Conservation (phyloP, 345 rosid species). For the Hypericum androsaemum region DNA sequence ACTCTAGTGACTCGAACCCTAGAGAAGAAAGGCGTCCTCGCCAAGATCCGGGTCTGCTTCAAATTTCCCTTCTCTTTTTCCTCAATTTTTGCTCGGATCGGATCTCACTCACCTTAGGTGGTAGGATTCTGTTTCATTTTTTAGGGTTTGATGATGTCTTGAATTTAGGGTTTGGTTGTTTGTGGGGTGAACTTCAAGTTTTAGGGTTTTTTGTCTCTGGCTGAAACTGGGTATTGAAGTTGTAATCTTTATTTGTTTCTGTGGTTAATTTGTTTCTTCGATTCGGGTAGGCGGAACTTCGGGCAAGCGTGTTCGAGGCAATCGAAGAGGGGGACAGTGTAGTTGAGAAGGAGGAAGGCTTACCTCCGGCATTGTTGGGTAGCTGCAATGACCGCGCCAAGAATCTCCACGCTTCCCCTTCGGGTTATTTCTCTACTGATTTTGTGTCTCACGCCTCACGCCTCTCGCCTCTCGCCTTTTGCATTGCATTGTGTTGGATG, state of each 20-base stretch:
- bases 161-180: no score
- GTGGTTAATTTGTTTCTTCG: background rate
- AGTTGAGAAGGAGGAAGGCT: slow-evolving; percentile 60
- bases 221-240: no score
- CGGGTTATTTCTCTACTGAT: slow-evolving; percentile 37
- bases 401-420: slow-evolving; percentile 85
- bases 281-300: slow-evolving; percentile 68
- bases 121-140: no score
- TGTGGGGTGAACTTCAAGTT: no score
- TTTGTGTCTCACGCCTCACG: slow-evolving; percentile 3
- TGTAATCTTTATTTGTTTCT: no score
- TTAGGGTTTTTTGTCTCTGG: no score
- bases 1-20: slow-evolving; percentile 93
- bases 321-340: slow-evolving; percentile 91
- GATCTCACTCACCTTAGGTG: no score
- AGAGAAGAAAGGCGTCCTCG: slow-evolving; percentile 94
- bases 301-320: slow-evolving; percentile 97
- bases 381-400: slow-evolving; percentile 92
- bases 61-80: background rate
- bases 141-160: no score
- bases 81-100: no score
- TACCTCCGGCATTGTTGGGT: slow-evolving; percentile 87
- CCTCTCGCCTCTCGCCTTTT: no score
- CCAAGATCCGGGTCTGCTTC: slow-evolving; percentile 85
- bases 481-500: no score